Evolutionary conservation across 1,139 yeast species (phyloP).

Genomic region (Protomyces lactucae-debilis): DNA sequence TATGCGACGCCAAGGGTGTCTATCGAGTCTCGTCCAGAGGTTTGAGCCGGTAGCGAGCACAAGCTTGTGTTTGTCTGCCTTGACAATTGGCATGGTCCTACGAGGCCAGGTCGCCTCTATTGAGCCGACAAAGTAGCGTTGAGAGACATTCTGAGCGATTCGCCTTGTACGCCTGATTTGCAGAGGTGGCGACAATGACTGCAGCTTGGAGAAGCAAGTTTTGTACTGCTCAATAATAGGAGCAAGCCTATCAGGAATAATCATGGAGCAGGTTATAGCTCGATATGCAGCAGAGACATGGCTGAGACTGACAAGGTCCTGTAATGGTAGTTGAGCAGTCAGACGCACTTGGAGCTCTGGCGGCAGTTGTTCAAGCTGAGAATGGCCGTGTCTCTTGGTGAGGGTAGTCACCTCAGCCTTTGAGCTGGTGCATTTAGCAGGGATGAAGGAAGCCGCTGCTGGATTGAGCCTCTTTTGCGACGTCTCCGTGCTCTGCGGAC

Average conservation of each 20-base stretch:
- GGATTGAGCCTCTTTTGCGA: not conserved
- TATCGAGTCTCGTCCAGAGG: not conserved
- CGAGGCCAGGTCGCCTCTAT: constrained; percentile 5
- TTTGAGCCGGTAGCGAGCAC: constrained; percentile 11
- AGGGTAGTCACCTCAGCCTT: no score
- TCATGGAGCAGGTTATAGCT: not conserved
- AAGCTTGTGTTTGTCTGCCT: constrained; percentile 15
- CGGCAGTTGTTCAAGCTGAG: not conserved
- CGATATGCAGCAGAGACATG: not conserved
- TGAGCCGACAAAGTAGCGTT: not conserved
- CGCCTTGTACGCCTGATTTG: not conserved
- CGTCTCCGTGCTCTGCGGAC: not conserved
- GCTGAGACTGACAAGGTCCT: not conserved
- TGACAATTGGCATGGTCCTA: constrained; percentile 20
- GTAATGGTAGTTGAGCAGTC: not conserved
- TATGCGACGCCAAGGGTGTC: not conserved
- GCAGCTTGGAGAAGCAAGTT: not conserved
- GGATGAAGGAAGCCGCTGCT: not conserved
- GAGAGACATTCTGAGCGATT: not conserved
- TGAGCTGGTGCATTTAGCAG: no score
- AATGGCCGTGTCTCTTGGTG: no score
- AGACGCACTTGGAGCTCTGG: not conserved
- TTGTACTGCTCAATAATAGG: not conserved
- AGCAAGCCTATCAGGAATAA: not conserved
- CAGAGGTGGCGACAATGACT: not conserved